Conservation (phyloP, 2,329 filamentous ascomycete genomes). For the Cercospora zeina region DNA sequence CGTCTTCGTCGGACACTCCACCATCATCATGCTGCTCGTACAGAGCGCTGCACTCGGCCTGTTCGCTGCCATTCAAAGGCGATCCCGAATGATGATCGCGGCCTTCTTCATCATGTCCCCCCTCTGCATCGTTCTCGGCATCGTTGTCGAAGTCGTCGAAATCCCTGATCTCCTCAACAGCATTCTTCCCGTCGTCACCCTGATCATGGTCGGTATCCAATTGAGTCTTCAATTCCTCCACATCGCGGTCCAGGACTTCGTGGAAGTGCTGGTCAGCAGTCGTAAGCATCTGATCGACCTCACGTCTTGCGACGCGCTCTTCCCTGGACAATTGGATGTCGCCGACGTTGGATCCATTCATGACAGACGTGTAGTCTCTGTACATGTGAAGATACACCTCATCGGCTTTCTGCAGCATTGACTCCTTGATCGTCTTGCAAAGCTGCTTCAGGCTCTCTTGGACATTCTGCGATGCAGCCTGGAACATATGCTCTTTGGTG, state of each 20-base stretch:
- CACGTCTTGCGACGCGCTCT: slow-evolving; percentile 27
- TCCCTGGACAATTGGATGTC: slow-evolving; percentile 26
- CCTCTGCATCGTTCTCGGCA: slow-evolving; percentile 4
- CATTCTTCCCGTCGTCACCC: neutral
- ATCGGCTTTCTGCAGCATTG: slow-evolving; percentile 49
- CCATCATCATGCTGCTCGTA: neutral
- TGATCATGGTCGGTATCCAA: neutral
- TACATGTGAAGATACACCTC: slow-evolving; percentile 46
- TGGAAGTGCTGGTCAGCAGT: slow-evolving; percentile 25
- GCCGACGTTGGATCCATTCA: slow-evolving; percentile 33
- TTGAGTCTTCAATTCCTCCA: slow-evolving; percentile 24
- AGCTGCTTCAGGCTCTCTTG: slow-evolving; percentile 46
- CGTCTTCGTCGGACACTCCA: neutral
- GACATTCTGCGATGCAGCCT: slow-evolving; percentile 47
- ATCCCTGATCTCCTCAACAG: slow-evolving; percentile 19
- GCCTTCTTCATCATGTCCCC: neutral
- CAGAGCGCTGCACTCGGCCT: neutral
- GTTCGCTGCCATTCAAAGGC: neutral
- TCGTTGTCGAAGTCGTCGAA: slow-evolving; percentile 18
- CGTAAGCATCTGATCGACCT: slow-evolving; percentile 28
- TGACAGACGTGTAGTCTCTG: slow-evolving; percentile 43
- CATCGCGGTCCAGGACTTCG: slow-evolving; percentile 24
- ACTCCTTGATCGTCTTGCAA: slow-evolving; percentile 46
- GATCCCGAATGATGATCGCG: neutral
- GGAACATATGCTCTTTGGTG: slow-evolving; percentile 53